Evolutionary conservation across 2,329 filamentous ascomycete species (phyloP).

Genomic region (Colletotrichum theobromicola): DNA sequence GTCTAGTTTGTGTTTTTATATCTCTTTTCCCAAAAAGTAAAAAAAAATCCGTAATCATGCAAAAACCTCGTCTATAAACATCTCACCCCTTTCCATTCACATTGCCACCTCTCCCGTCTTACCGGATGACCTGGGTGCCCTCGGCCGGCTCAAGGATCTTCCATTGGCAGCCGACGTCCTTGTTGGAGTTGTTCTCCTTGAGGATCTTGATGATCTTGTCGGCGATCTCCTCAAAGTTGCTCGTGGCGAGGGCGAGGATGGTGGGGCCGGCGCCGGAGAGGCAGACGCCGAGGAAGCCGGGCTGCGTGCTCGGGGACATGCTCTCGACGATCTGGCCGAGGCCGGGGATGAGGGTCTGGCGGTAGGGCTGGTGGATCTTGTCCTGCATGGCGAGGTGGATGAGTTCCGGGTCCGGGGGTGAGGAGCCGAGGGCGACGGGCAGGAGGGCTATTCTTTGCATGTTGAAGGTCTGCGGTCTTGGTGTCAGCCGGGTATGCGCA

Average conservation of each 20-base stretch:
- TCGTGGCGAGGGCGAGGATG: constrained; percentile 89
- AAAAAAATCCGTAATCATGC: background rate
- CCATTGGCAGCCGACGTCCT: constrained; percentile 83
- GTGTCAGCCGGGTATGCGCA: no score
- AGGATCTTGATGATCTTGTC: constrained; percentile 78
- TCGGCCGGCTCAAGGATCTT: constrained; percentile 87
- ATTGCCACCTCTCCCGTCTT: background rate
- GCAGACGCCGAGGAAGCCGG: constrained; percentile 91
- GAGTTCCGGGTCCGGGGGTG: constrained; percentile 87
- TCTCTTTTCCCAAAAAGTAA: background rate
- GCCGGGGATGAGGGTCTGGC: constrained; percentile 88
- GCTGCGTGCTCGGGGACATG: constrained; percentile 86
- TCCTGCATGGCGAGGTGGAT: constrained; percentile 99
- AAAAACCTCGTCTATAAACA: background rate
- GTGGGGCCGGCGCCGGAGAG: constrained; percentile 94
- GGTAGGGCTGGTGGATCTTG: constrained; percentile 96
- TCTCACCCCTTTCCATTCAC: background rate
- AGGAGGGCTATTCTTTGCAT: constrained; percentile 91
- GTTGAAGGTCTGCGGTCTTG: constrained; percentile 74
- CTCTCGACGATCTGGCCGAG: constrained; percentile 89
- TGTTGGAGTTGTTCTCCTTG: constrained; percentile 56
- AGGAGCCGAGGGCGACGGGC: constrained; percentile 86
- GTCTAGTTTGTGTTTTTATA: background rate
- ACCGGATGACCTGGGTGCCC: constrained; percentile 57
- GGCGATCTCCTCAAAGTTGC: constrained; percentile 88